Evolutionary conservation across 2,329 filamentous ascomycete species (phyloP).

Genomic region (Calonectria ilicicola): DNA sequence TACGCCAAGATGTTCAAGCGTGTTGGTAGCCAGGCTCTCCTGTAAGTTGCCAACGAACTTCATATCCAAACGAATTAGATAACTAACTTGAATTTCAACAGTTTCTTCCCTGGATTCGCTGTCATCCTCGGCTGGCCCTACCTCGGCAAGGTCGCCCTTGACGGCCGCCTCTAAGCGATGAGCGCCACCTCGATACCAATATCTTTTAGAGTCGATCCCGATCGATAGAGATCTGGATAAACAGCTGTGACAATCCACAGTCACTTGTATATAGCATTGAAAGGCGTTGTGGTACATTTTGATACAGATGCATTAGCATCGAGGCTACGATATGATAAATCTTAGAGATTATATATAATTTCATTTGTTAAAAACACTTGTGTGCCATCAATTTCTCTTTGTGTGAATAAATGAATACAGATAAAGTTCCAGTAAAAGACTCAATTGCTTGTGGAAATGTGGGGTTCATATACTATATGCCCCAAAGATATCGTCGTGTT

Average conservation of each 20-base stretch:
- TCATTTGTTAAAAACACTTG: conserved; percentile 38
- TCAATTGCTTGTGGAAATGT: background rate
- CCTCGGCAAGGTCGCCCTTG: conserved; percentile 42
- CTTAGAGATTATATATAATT: conserved; percentile 42
- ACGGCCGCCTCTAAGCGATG: conserved; percentile 47
- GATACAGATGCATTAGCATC: conserved; percentile 39
- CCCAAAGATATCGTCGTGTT: background rate
- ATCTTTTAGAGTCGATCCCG: conserved; percentile 26
- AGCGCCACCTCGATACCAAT: background rate
- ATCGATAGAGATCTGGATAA: conserved; percentile 34
- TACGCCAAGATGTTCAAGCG: conserved; percentile 49
- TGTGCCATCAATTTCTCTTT: background rate
- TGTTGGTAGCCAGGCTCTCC: conserved; percentile 44
- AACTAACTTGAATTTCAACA: conserved; percentile 33
- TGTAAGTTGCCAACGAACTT: conserved; percentile 45
- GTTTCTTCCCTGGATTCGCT: conserved; percentile 50
- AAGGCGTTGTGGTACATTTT: conserved; percentile 45
- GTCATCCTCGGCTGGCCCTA: conserved; percentile 52
- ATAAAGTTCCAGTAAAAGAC: background rate
- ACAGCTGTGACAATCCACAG: conserved; percentile 35
- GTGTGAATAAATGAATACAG: background rate
- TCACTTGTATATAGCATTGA: conserved; percentile 46
- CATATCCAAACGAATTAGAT: background rate
- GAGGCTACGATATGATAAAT: conserved; percentile 39
- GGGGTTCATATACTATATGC: background rate